A percentile compares a stretch with the other conserved stretches of the same genome.
These are phyloP conservation scores for Ambrosia hybrid DNA, from an alignment of 140 eudicot genomes.

Conservation along the genomic window DNA sequence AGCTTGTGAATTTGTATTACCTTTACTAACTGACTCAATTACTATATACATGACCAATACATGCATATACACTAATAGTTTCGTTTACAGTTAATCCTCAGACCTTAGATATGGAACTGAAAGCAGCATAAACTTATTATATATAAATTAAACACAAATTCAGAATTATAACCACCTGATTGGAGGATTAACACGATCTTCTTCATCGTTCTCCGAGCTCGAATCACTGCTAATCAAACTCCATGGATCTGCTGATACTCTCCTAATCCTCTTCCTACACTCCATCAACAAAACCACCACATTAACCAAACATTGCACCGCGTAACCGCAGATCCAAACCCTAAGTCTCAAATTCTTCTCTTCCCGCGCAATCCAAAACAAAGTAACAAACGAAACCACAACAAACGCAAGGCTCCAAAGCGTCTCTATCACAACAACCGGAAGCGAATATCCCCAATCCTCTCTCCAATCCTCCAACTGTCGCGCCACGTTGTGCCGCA, in stretches of 20 bases:
- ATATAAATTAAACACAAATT: background rate
- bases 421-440: conserved; percentile 66
- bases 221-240: conserved; percentile 5
- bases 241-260: background rate
- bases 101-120: background rate
- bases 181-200: conserved; percentile 4
- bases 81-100: background rate
- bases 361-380: conserved; percentile 48
- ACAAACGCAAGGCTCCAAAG: conserved; percentile 68
- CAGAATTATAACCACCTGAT: background rate
- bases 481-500: conserved; percentile 64
- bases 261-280: conserved; percentile 45
- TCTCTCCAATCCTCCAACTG: conserved; percentile 72
- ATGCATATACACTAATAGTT: too few species aligned
- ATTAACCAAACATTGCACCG: conserved; percentile 64
- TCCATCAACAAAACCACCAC: conserved; percentile 66
- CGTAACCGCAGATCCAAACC: conserved; percentile 73
- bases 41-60: too few species aligned
- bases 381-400: conserved; percentile 44
- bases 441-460: conserved; percentile 78
- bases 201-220: conserved; percentile 1
- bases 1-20: too few species aligned
- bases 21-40: too few species aligned
- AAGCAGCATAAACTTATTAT: background rate
- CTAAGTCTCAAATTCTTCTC: conserved; percentile 57